A percentile compares a stretch with the other conserved stretches of the same genome.
These are phyloP conservation scores for Cercophora newfieldiana DNA, from an alignment of 495 filamentous ascomycete species.

Conservation along the genomic window DNA sequence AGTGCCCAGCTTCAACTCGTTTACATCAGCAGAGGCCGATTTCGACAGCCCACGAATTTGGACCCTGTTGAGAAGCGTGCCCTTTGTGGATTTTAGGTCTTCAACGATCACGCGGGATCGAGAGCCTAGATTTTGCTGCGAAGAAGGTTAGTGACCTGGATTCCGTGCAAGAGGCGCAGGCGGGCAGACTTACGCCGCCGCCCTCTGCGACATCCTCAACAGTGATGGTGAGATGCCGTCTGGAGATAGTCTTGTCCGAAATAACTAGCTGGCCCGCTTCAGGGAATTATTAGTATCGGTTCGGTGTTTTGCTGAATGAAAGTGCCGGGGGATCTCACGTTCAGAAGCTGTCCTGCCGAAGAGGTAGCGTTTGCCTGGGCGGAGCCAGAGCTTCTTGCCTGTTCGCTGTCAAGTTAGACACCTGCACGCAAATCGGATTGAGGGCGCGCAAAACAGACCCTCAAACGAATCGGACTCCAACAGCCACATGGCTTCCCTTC, in stretches of 20 bases:
- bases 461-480: conserved; percentile 56
- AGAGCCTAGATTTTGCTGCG: conserved; percentile 57
- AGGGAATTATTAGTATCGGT: neutral
- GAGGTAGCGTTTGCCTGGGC: conserved; percentile 77
- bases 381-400: conserved; percentile 79
- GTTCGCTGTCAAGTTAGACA: conserved; percentile 1
- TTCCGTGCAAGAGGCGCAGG: neutral
- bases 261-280: conserved; percentile 58
- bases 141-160: conserved; percentile 12
- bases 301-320: conserved; percentile 20
- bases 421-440: neutral
- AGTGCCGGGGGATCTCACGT: conserved; percentile 36
- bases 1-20: conserved; percentile 66
- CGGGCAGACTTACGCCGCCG: conserved; percentile 61
- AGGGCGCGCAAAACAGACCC: conserved; percentile 35
- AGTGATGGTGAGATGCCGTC: conserved; percentile 80
- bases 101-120: conserved; percentile 65
- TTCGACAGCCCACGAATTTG: conserved; percentile 59
- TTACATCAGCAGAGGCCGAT: conserved; percentile 54
- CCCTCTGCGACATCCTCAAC: conserved; percentile 65
- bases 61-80: conserved; percentile 73
- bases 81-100: conserved; percentile 74
- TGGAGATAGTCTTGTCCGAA: conserved; percentile 77
- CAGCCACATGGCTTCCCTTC: conserved; percentile 54
- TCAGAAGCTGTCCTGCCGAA: conserved; percentile 65